Base-by-base conservation (phyloP, 2,329 filamentous ascomycete species). In the Westerdykella sp. region DNA sequence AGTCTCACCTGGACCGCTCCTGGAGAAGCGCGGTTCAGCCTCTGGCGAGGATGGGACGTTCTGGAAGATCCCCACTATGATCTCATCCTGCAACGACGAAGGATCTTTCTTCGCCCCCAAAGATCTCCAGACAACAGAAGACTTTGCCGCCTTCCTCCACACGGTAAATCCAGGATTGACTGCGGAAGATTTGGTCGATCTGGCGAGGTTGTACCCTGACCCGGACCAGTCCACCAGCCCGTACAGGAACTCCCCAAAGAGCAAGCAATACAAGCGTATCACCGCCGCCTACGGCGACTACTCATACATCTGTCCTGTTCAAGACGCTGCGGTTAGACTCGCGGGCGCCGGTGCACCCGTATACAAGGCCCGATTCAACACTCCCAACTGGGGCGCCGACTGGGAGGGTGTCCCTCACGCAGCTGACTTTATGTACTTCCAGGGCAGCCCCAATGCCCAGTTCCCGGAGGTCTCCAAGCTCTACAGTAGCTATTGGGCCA, bases 21-120 rank as follows among this genome's bases (percentile, higher is more conserved):
- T 75, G 3, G 72, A 75, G 49, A 74, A 73, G 42, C 62, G 67
- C 5, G 73, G 73, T 14, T 74, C 72, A 0, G 46, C 46, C 2
- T 65, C 62, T 16, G 62, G 61, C 28, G 42, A 54, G 18, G 59
- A 66, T 9, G 56, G 55, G n/a, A 63, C 61, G 1, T 65, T 66
- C 41, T 65, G 56, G 54, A 56, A 59, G 28, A 44, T 65, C 12
- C 63, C 63, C 5, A 51, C 55, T 7, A 46, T 65, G 11, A 63
- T 63, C n/a, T 54, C 61, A n/a, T 60, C 65, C 51, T 46, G 68
- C 54, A 46, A 67, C 55, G 37, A 71, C 59, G 18, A 67, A 45
- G 64, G 63, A 15, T 62, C 52, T 41, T 46, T 45, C 14, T 65
- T 65, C 35, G 53, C 47, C 6, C 64, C 59, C 1, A 52, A 54